Evolutionary conservation across 2,329 filamentous ascomycete genomes (phyloP).

Genomic region (Alternaria sp.): DNA sequence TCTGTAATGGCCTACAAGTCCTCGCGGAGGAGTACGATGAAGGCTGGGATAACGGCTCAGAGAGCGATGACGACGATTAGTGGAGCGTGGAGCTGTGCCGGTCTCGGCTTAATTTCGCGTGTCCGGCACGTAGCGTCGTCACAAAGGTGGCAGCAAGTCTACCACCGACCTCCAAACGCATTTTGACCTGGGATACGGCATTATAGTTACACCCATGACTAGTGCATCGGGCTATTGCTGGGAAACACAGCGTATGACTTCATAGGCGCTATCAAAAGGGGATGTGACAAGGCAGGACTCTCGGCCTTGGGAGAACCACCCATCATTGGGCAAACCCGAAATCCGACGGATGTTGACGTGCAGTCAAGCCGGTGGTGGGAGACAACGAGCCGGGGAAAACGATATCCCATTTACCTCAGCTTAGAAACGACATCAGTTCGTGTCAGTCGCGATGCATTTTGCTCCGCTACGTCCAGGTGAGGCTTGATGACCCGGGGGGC

Average conservation of each 20-base stretch:
- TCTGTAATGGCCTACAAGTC: conserved; percentile 82
- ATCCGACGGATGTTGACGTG: background rate
- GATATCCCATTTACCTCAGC: background rate
- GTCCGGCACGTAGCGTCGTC: background rate
- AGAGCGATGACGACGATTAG: conserved; percentile 71
- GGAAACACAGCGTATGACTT: background rate
- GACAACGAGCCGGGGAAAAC: background rate
- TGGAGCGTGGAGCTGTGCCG: conserved; percentile 3
- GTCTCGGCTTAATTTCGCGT: background rate
- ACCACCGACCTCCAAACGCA: background rate
- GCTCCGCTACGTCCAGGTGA: background rate
- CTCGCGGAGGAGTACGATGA: conserved; percentile 90
- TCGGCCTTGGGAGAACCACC: background rate
- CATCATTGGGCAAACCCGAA: background rate
- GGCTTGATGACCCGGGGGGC: background rate
- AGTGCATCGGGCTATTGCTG: background rate
- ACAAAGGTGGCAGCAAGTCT: background rate
- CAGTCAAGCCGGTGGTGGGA: background rate
- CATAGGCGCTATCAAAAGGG: background rate
- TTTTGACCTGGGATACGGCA: background rate
- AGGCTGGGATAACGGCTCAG: conserved; percentile 77
- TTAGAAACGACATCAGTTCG: background rate
- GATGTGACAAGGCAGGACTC: background rate
- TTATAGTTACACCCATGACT: background rate
- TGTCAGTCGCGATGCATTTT: background rate